Percentiles rank a stretch among this genome's conserved stretches.
These are phyloP conservation scores for Fereydounia khargensis DNA, from an alignment of 1,284 basidiomycete genomes.

Conservation along the genomic window DNA sequence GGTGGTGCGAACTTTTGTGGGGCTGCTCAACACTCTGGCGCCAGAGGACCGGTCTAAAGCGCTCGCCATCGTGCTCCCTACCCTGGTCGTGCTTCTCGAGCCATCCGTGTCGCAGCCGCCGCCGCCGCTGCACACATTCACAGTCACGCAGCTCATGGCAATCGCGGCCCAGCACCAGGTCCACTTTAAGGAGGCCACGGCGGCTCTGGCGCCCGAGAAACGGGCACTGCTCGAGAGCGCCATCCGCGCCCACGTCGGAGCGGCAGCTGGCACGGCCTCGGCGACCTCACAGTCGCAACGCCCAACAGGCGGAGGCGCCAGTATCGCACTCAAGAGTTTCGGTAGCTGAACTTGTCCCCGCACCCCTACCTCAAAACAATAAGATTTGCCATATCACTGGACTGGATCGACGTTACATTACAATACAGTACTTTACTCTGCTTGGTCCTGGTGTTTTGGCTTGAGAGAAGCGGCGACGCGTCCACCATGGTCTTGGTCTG, in stretches of 20 bases:
- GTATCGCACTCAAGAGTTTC: conserved; percentile 39
- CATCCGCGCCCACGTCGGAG: conserved; percentile 58
- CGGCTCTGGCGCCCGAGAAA: conserved; percentile 66
- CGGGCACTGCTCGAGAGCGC: conserved; percentile 73
- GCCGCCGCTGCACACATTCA: conserved; percentile 65
- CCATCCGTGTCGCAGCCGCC: conserved; percentile 59
- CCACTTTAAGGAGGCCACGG: conserved; percentile 83
- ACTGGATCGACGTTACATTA: no score
- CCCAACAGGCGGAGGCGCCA: neutral
- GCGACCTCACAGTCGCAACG: neutral
- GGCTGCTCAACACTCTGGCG: conserved; percentile 59
- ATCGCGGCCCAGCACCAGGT: conserved; percentile 73
- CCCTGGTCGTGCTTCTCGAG: conserved; percentile 72
- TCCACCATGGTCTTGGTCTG: no score
- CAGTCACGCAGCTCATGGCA: conserved; percentile 71
- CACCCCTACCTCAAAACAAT: neutral
- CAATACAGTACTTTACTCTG: no score
- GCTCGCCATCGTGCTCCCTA: conserved; percentile 75
- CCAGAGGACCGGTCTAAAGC: conserved; percentile 61
- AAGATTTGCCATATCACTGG: no score
- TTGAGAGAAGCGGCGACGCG: no score
- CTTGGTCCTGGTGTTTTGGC: neutral
- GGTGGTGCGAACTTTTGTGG: conserved; percentile 75
- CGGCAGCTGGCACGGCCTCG: neutral
- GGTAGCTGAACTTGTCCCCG: conserved; percentile 8